phyloP scores from a whole-genome alignment of 176 grass and related monocot species.

The Thalia dealbata region DNA sequence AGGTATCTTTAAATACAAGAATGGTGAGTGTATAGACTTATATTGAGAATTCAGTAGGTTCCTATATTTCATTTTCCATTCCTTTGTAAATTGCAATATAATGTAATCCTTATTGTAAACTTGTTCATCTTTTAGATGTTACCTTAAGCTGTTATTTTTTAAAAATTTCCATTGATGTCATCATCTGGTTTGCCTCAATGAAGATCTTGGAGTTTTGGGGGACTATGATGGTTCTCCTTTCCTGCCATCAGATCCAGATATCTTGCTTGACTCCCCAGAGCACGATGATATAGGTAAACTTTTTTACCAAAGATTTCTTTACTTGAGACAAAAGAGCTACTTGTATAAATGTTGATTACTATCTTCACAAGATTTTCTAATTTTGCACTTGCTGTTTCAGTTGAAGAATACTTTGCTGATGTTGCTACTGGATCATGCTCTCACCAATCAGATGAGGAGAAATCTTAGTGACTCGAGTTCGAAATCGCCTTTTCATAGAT shows the following conservation, averaged over 20 bases:
- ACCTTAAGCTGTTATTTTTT: neutral
- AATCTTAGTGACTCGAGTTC: slow-evolving; percentile 24
- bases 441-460: slow-evolving; percentile 79
- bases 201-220: slow-evolving; percentile 81
- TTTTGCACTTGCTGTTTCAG: slow-evolving; percentile 29
- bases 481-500: neutral
- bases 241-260: slow-evolving; percentile 79
- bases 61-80: neutral
- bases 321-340: neutral
- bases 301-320: neutral
- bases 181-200: neutral
- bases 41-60: neutral
- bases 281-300: slow-evolving; percentile 82
- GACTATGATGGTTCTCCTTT: slow-evolving; percentile 82
- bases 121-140: neutral
- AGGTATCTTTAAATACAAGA: no score
- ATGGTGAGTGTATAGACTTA: neutral
- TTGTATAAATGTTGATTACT: neutral
- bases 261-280: slow-evolving; percentile 79
- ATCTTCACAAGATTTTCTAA: neutral
- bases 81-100: neutral
- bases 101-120: neutral
- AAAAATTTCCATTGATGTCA: neutral
- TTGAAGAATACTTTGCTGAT: slow-evolving; percentile 81
- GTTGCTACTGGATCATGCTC: slow-evolving; percentile 47